Base-by-base conservation (phyloP, 139 green algal genomes). In the Closterium sp. region DNA sequence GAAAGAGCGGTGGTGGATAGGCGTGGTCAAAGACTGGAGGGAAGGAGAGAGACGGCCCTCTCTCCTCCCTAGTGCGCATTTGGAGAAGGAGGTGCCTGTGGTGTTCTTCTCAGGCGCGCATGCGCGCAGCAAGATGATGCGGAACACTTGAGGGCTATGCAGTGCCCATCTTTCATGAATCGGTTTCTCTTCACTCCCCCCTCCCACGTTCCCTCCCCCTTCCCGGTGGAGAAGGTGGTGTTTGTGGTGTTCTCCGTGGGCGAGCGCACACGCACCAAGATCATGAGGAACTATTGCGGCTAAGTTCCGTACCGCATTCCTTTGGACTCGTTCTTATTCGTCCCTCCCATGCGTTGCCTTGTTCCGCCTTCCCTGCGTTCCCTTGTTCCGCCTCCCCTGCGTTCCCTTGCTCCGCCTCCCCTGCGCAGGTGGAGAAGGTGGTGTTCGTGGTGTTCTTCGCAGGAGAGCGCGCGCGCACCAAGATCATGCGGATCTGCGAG, bases 401-500 rank as follows among this genome's bases (percentile, higher is more conserved):
- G 3, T 16, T 16, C 6, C 55, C 55, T 28, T 19, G 0, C 4
- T 12, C 55, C 16, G 4, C 55, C 55, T 9, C 38, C 3, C 4
- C 55, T 36, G 23, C 89, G 38, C 92, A 94, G 92, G 90, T 94
- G 87, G 85, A 94, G 91, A 99, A 99, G 96, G 90, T 94, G 33
- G 98, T 99, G 86, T 99, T 98, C 95, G 96, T 99, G 33, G 97
- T 99, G 19, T 99, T 99, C 95, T 99, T 98, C 89, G 95, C 98
- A 31, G 98, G 98, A 43, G 98, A 99, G 90, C 94, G 97, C 0
- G 97, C 97, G 0, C 93, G 96, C 30, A 92, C 94, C 85, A 99
- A 99, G 95, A 97, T 99, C 76, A 90, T 97, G 10, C 99, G 98
- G 96, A 99, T 98, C 89, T 98, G 96, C 86, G 97, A 99, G 87